Evolutionary conservation across 1,284 basidiomycete species (phyloP).

Genomic region (Rhizoctonia solani): DNA sequence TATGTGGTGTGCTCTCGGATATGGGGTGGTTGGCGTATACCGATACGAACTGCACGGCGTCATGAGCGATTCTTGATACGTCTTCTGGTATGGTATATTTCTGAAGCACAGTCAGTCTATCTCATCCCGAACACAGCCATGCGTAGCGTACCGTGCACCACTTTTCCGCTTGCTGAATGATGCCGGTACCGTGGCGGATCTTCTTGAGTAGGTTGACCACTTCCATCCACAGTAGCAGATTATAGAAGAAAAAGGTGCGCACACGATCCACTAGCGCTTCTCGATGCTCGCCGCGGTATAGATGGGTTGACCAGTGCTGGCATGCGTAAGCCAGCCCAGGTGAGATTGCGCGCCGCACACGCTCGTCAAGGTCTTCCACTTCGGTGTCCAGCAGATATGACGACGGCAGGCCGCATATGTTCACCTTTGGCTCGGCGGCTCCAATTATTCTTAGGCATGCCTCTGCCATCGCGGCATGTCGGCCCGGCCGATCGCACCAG

Average conservation of each 20-base stretch:
- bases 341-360: background rate
- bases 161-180: background rate
- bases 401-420: slow-evolving; percentile 9
- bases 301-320: slow-evolving; percentile 1
- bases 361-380: background rate
- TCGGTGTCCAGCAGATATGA: background rate
- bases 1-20: slow-evolving; percentile 2
- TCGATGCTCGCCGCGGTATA: background rate
- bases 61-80: background rate
- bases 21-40: background rate
- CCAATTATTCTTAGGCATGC: background rate
- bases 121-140: background rate
- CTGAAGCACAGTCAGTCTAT: no score
- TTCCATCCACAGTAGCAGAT: slow-evolving; percentile 24
- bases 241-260: background rate
- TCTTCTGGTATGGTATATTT: no score
- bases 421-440: background rate
- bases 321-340: background rate
- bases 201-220: background rate
- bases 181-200: background rate
- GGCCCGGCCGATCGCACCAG: background rate
- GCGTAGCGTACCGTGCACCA: background rate
- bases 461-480: background rate
- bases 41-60: background rate
- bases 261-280: background rate